Evolutionary conservation across 75 land plant genomes (phyloP).

Genomic region (Ceratopteris richardii): DNA sequence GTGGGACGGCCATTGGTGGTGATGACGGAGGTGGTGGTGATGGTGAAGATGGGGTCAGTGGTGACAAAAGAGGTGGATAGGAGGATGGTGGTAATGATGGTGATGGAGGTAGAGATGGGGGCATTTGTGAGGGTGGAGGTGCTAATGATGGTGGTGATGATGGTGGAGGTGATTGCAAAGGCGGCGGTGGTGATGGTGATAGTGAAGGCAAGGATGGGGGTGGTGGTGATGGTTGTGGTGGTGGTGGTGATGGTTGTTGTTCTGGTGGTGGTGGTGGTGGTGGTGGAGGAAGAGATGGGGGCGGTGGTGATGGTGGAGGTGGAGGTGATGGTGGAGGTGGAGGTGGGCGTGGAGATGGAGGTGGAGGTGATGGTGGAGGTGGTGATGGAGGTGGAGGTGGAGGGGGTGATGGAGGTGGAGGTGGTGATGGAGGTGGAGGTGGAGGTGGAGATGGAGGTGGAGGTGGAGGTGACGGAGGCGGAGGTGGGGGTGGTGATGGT

Average conservation of each 20-base stretch:
- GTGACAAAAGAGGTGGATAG: conserved; percentile 14
- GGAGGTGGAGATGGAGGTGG: too few relatives aligned
- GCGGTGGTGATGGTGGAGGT: conserved; percentile 12
- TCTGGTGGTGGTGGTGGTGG: conserved; percentile 11
- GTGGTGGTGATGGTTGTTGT: background rate
- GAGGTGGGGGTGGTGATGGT: too few relatives aligned
- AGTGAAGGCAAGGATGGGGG: conserved; percentile 2
- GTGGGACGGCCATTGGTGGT: too few relatives aligned
- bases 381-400: too few relatives aligned
- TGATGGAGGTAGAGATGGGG: conserved; percentile 8
- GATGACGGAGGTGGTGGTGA: conserved; percentile 9
- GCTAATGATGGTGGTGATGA: conserved; percentile 16
- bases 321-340: too few relatives aligned
- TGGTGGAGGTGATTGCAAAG: conserved; percentile 7
- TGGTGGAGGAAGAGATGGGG: conserved; percentile 2
- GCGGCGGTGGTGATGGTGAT: conserved; percentile 10
- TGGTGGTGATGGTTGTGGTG: conserved; percentile 6
- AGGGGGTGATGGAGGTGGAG: too few relatives aligned
- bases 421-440: too few relatives aligned
- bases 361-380: too few relatives aligned
- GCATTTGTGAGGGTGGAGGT: conserved; percentile 12
- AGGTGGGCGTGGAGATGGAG: too few relatives aligned
- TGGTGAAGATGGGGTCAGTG: conserved; percentile 14
- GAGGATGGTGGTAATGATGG: conserved; percentile 10
- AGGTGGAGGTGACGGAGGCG: too few relatives aligned